Conservation (phyloP, 495 filamentous ascomycete species). For the Neurospora sp. region DNA sequence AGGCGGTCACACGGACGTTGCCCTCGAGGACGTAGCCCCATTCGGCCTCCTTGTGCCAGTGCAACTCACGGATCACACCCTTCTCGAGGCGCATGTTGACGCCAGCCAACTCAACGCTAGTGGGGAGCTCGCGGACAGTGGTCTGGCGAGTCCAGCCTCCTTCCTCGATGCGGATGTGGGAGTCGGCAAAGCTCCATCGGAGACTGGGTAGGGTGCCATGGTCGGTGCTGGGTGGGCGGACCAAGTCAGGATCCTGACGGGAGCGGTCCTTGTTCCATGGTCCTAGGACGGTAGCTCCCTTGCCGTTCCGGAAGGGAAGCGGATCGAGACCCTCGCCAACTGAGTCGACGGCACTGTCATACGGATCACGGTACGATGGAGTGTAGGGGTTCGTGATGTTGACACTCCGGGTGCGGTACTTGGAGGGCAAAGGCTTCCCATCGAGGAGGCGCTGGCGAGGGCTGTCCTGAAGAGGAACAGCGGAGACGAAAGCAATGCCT, state of each 20-base stretch:
- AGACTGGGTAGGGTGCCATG: conserved; percentile 52
- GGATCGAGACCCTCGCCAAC: conserved; percentile 49
- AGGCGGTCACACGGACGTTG: conserved; percentile 48
- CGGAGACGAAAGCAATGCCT: conserved; percentile 22
- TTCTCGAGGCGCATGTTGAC: conserved; percentile 60
- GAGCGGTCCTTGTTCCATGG: conserved; percentile 55
- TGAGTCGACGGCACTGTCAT: conserved; percentile 43
- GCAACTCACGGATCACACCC: conserved; percentile 61
- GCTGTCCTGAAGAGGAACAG: conserved; percentile 39
- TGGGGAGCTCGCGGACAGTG: conserved; percentile 48
- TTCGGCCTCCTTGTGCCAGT: conserved; percentile 66
- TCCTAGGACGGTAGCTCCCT: conserved; percentile 51
- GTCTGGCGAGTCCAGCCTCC: conserved; percentile 61
- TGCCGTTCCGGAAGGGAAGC: conserved; percentile 54
- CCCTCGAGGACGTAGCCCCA: conserved; percentile 59
- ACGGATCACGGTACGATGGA: conserved; percentile 32
- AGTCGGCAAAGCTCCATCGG: conserved; percentile 59
- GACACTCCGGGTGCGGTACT: conserved; percentile 21
- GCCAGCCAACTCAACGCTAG: conserved; percentile 50
- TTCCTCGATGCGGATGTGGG: conserved; percentile 58
- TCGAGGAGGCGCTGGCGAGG: conserved; percentile 40
- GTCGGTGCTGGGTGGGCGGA: conserved; percentile 56
- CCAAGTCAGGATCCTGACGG: conserved; percentile 52
- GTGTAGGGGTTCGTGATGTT: conserved; percentile 31
- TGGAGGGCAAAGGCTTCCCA: conserved; percentile 33